Evolutionary conservation across 2,329 filamentous ascomycete species (phyloP).

Genomic region (Fusarium equiseti): DNA sequence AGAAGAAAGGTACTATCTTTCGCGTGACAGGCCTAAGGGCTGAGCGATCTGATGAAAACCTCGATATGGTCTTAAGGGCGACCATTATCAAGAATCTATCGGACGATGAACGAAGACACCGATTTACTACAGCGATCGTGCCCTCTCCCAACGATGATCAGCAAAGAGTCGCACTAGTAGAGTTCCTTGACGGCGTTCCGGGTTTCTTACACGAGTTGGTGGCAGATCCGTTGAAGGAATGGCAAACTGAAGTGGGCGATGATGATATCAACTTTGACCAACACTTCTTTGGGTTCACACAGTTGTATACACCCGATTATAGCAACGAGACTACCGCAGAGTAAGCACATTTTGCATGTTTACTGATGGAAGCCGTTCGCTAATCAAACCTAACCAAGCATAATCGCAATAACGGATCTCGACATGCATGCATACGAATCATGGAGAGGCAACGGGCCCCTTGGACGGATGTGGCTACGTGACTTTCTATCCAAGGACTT

Average conservation of each 20-base stretch:
- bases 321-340: background rate
- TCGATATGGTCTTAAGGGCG: background rate
- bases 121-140: background rate
- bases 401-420: background rate
- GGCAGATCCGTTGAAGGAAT: background rate
- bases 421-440: background rate
- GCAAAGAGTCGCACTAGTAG: background rate
- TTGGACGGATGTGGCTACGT: background rate
- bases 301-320: background rate
- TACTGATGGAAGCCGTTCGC: background rate
- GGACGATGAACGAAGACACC: background rate
- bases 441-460: background rate
- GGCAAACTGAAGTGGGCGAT: background rate
- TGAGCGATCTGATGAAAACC: background rate
- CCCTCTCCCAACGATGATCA: background rate
- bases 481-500: background rate
- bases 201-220: background rate
- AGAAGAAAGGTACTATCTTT: slow-evolving; percentile 3
- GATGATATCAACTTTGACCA: background rate
- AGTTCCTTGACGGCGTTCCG: background rate
- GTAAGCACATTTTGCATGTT: background rate
- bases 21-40: slow-evolving; percentile 1
- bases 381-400: background rate
- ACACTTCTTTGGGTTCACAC: background rate
- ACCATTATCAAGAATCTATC: background rate